These are phyloP conservation scores for Fraxinus albicans DNA, from an alignment of 305 asterid genomes.

Conservation along the genomic window DNA sequence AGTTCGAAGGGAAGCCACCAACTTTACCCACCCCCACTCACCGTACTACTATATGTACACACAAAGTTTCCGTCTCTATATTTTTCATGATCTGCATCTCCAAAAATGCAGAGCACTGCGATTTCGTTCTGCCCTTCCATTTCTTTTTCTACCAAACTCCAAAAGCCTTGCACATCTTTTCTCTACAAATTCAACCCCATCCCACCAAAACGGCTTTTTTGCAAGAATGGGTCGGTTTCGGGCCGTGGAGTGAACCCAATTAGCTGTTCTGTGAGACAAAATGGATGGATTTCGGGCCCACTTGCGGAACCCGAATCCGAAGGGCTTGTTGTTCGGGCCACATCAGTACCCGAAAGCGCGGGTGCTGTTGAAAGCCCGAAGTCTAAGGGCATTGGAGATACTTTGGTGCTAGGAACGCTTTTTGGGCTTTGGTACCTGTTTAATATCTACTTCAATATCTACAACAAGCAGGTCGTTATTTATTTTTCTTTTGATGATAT, in stretches of 20 bases:
- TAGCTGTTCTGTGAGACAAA: slow-evolving; percentile 51
- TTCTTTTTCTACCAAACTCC: slow-evolving; percentile 45
- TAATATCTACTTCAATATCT: slow-evolving; percentile 92
- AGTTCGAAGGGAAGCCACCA: slow-evolving; percentile 39
- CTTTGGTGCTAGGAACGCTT: slow-evolving; percentile 70
- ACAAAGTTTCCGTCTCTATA: slow-evolving; percentile 1
- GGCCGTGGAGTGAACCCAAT: slow-evolving; percentile 29
- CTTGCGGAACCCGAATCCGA: slow-evolving; percentile 42
- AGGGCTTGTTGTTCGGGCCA: slow-evolving; percentile 49
- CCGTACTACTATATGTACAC: slow-evolving; percentile 1
- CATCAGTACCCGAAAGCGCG: slow-evolving; percentile 53
- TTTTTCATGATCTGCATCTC: slow-evolving; percentile 27
- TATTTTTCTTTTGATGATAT: not conserved
- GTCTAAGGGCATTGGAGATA: slow-evolving; percentile 48
- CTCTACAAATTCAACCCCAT: slow-evolving; percentile 27
- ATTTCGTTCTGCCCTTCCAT: slow-evolving; percentile 72
- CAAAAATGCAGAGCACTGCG: slow-evolving; percentile 78
- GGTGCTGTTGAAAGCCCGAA: slow-evolving; percentile 47
- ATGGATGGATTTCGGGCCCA: slow-evolving; percentile 58
- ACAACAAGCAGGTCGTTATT: slow-evolving; percentile 77
- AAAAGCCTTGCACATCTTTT: slow-evolving; percentile 29
- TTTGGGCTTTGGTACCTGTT: slow-evolving; percentile 91
- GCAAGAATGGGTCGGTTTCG: slow-evolving; percentile 19
- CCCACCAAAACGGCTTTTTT: slow-evolving; percentile 18
- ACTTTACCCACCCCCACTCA: slow-evolving; percentile 22